Evolutionary conservation across 2,329 filamentous ascomycete genomes (phyloP), one percentile per base, ranked within the genome.

Genomic region (Dothideomycetes sp.): DNA sequence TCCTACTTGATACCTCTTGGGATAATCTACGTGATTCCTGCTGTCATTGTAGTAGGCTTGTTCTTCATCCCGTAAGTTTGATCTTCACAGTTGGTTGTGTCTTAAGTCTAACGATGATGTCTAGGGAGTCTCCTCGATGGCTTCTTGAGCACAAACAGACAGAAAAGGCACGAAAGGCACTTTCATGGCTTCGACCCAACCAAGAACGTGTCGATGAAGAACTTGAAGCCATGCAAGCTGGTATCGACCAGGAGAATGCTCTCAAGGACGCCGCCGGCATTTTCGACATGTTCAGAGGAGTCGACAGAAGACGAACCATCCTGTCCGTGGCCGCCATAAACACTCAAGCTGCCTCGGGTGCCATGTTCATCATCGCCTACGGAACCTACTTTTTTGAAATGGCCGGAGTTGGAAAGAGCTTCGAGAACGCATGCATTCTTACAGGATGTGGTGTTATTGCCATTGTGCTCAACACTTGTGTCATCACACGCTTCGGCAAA

Each of bases 301-400:
- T 48, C 8, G 58, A 63, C 28, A 52, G 57, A 2, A 51, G 60
- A 8, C 53, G 60, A 19, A 62, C 60, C 1, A 45, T 57, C 10
- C 55, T 63, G 20, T 53, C 58, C 3, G 53, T 63, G 6, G 50
- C 49, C 15, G 58, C 58, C 3, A 53, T 63, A 23, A 55, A 56
- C 3, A 51, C 60, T 1, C 60, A 62, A 46, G 59, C 58, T 39
- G 54, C 59, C 5, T 61, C 57, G 2, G 60, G 60, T 2, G 50
- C 58, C 25, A 61, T 62, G 58, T 62, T 61, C 47, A 59, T 62
- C 30, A 50, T 53, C 20, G 71, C 68, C 1, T 73, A 71, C 48
- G 64, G 65, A 17, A 76, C 73, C 1, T 78, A 77, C 54, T 77
- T 77, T 62, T 74, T 78, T 52, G 65, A 70, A 49, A 76, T 76